Conservation (phyloP, 2,329 filamentous ascomycete species). For the Ophiosphaerella narmari region DNA sequence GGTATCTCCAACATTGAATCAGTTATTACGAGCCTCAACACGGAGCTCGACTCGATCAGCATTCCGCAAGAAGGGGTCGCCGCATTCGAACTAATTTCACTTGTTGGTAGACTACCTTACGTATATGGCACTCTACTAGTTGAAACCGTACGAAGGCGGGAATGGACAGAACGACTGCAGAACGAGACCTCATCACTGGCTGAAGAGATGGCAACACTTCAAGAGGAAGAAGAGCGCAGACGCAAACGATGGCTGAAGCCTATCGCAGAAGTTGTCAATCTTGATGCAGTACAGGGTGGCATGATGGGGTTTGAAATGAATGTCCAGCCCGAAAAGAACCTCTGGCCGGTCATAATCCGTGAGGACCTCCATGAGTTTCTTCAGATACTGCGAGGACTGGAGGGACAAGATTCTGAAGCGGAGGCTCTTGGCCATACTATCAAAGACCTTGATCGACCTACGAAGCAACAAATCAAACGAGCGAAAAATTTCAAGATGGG, state of each 20-base stretch:
- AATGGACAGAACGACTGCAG: conserved; percentile 90
- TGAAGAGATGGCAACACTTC: conserved; percentile 89
- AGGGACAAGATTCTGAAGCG: conserved; percentile 68
- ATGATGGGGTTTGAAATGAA: conserved; percentile 84
- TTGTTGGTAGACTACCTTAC: conserved; percentile 81
- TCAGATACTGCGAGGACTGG: conserved; percentile 65
- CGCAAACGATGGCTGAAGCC: conserved; percentile 89
- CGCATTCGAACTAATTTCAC: conserved; percentile 78
- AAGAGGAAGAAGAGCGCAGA: conserved; percentile 89
- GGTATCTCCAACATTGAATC: conserved; percentile 80
- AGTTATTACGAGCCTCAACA: conserved; percentile 72
- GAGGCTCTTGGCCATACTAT: conserved; percentile 77
- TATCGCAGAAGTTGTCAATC: conserved; percentile 74
- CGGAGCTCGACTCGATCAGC: conserved; percentile 72
- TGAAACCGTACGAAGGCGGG: conserved; percentile 81
- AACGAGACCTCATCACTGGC: conserved; percentile 83
- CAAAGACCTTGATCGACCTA: conserved; percentile 78
- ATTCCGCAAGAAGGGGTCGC: conserved; percentile 76
- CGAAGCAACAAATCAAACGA: conserved; percentile 82
- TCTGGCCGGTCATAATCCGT: conserved; percentile 78
- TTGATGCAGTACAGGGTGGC: conserved; percentile 68
- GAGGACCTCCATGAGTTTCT: conserved; percentile 79
- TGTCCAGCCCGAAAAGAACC: conserved; percentile 75
- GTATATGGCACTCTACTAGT: conserved; percentile 88
- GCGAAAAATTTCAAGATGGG: conserved; percentile 96